Base-by-base conservation (phyloP, 2,329 filamentous ascomycete genomes). In the Sporothrix inflata region DNA sequence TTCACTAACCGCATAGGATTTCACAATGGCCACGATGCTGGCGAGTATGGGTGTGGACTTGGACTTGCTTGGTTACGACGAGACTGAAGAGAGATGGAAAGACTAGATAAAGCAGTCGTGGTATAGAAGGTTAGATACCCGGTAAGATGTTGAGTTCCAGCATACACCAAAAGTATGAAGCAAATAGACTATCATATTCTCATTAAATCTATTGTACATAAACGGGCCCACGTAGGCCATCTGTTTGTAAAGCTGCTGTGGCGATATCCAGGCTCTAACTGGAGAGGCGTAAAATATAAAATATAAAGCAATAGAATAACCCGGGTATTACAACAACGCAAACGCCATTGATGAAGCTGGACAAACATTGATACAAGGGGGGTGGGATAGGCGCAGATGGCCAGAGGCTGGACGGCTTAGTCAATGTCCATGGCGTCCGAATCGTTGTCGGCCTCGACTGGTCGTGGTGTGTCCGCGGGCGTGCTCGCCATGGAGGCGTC, bases 361-460 rank as follows among this genome's bases (percentile, higher is more conserved):
- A 45, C 21, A 65, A 55, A 27, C 24, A 21, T 6, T 16, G 5
- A 12, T 27, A 30, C 3, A 27, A 9, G 21, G 21, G 30, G 19
- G 8, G 2, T 40, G 30, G 30, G 7, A 4, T 16, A 9, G 30
- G 30, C 49, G 24, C 49, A 9, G 19, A 21, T 60, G 30, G 21
- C 7, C 8, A n/a, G 8, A 57, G 14, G 21, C 55, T 38, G 47
- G 19, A 55, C n/a, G 27, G 30, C 16, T 66, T 72, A 87, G 73
- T 89, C 90, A 77, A 92, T 81, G 69, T 92, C 90, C 91, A 92
- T 93, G 16, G 86, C 89, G 78, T 92, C 90, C 0, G 83, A 82
- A 76, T 91, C 88, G 66, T 85, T 77, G 45, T 57, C 65, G 27
- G 8, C 19, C 2, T 72, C 71, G 9, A 57, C 38, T 14, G 61